Conservation (phyloP, 2,329 filamentous ascomycete species). For the Colletotrichum costaricense region DNA sequence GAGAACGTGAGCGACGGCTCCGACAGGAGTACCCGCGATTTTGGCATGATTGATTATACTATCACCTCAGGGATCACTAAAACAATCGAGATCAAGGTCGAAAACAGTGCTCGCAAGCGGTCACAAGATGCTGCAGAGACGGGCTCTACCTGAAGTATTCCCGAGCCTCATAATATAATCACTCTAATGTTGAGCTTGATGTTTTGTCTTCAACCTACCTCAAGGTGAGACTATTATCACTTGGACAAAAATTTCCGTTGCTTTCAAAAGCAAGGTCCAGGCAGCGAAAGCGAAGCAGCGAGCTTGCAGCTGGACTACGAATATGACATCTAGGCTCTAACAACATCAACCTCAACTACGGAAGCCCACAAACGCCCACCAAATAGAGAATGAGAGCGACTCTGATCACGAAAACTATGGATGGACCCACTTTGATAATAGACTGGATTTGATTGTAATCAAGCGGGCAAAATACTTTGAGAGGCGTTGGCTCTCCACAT, state of each 20-base stretch:
- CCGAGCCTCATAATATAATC: not conserved
- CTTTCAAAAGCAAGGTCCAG: not conserved
- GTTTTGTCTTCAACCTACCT: not conserved
- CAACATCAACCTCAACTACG: too few relatives aligned
- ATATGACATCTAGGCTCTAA: too few relatives aligned
- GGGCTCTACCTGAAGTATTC: not conserved
- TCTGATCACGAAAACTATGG: too few relatives aligned
- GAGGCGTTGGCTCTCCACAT: too few relatives aligned
- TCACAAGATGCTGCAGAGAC: not conserved
- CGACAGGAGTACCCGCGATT: not conserved
- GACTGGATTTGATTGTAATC: too few relatives aligned
- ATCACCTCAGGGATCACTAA: not conserved
- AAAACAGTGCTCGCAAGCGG: not conserved
- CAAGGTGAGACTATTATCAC: not conserved
- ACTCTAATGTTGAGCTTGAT: not conserved
- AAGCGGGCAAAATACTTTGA: too few relatives aligned
- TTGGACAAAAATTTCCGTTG: not conserved
- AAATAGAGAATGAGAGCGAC: too few relatives aligned
- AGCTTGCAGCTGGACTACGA: too few relatives aligned
- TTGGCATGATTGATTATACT: not conserved
- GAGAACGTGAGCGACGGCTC: not conserved
- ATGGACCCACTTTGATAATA: too few relatives aligned
- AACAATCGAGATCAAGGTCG: not conserved
- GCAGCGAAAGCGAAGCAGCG: not conserved
- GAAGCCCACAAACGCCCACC: too few relatives aligned